phyloP scores from a whole-genome alignment of 805 yeast genomes.

The Starmerella cellae region DNA sequence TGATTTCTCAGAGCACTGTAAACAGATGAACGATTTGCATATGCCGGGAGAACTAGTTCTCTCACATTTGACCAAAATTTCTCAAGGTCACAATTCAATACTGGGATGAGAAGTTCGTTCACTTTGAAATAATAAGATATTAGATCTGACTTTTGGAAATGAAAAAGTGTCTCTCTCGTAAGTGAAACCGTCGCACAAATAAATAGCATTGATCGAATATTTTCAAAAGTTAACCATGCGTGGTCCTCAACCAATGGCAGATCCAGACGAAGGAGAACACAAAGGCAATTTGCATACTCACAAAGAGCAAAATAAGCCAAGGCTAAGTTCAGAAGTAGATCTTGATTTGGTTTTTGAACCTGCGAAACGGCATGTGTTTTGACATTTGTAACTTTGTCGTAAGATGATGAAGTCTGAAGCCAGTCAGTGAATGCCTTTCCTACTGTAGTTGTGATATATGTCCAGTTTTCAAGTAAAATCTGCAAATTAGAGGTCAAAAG shows the following conservation, averaged over 20 bases:
- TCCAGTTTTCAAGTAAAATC: slow-evolving; percentile 11
- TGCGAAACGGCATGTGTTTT: no score
- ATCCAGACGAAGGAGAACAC: slow-evolving; percentile 7
- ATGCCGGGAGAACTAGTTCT: neutral
- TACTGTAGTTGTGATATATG: slow-evolving; percentile 1
- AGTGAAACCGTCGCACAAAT: slow-evolving; percentile 7
- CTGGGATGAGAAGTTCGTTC: neutral
- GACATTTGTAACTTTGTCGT: no score
- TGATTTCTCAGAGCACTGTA: neutral
- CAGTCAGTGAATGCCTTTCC: neutral
- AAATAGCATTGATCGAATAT: slow-evolving; percentile 9
- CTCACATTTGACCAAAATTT: neutral
- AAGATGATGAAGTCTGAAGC: no score
- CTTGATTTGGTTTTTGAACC: no score
- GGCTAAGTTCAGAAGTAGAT: slow-evolving; percentile 5
- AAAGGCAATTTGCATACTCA: slow-evolving; percentile 9
- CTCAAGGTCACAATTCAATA: slow-evolving; percentile 1
- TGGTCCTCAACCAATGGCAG: neutral
- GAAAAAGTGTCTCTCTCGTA: slow-evolving; percentile 5
- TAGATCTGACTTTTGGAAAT: slow-evolving; percentile 4
- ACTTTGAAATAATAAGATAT: neutral
- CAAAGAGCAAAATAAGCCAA: slow-evolving; percentile 10
- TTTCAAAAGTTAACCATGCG: slow-evolving; percentile 7
- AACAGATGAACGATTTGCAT: neutral
- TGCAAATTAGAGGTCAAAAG: slow-evolving; percentile 10